Base-by-base conservation (phyloP, 2,329 filamentous ascomycete species). In the Colletotrichum endophyticum region DNA sequence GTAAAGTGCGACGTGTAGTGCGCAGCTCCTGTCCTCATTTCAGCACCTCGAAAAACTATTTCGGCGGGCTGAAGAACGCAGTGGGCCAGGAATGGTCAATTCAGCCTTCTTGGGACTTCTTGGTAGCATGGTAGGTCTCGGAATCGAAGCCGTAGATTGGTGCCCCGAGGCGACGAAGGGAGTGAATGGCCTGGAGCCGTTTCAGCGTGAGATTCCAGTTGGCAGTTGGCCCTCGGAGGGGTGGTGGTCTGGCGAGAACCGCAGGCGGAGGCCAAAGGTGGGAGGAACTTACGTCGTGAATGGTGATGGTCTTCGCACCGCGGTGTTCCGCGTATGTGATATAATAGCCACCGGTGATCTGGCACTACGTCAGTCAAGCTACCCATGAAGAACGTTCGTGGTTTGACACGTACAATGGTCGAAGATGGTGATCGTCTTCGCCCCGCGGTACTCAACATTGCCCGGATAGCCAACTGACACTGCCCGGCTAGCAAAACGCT, bases 81-180 rank as follows among this genome's bases (percentile, higher is more conserved):
- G 15, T 19, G 36, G 36, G 36, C 36, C 36, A 39, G 36, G 36
- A 19, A 16, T 19, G 15, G 15, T 8, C 36, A 39, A 39, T 39
- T 16, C 3, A 39, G 36, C 15, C 36, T 16, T 19, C 36, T 44
- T 44, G 36, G 16, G 34, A 36, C 13, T 15, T 36, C 34, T 36
- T 36, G 34, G 34, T 82, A 69, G 76, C 80, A 79, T 74, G 68
- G 32, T 82, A 83, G 0, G 84, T 86, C 0, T 88, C 86, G 0
- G 85, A 85, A 28, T 91, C 91, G 53, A 92, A 93, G 0, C 91
- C 91, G 72, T 92, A 93, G 2, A 93, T 87, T 0, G 91, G 90
- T 0, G 84, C 81, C 0, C 91, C 91, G 5, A 89, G 83, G 0
- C 87, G 82, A 0, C 83, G 83, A 0, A 93, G 81, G 0, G 88